Evolutionary conservation across 495 filamentous ascomycete genomes (phyloP), one percentile per base, ranked within the genome.

Genomic region (Physcia stellaris): DNA sequence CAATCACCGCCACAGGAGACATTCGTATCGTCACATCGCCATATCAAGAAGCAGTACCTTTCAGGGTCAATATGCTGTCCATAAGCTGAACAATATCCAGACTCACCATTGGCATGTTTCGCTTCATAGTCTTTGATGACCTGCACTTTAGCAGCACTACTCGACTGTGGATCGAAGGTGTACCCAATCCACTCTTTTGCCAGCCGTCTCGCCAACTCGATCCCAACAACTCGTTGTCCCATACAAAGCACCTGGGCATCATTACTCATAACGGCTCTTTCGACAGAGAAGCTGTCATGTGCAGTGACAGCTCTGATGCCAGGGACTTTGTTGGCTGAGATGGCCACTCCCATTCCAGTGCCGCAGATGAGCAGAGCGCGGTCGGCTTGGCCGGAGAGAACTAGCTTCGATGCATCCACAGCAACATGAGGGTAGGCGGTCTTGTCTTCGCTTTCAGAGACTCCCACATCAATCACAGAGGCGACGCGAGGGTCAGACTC

Each of bases 181-280:
- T 86, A 88, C 35, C 73, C 79, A 30, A 92, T 52, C 81, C 81
- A 92, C 64, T 88, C 83, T 49, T 70, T 74, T 11, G 77, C 83
- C 43, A 92, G 59, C 55, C 79, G 66, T 55, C 80, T 68, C 26
- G 84, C 84, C 22, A 92, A 57, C 52, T 92, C 84, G 22, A 86
- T 51, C 1, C 84, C 84, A 20, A 92, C 71, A 5, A 92, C 84
- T 26, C 84, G 65, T 65, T 92, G 80, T 2, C 84, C 84, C 69
- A 92, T 79, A 60, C 84, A 92, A 20, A 92, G 70, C 26, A 92
- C 83, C 58, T 92, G 84, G 18, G 81, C 82, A 59, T 92, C 77
- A 59, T 88, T 88, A 63, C 79, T 84, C 50, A 86, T 60, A 12
- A 88, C 73, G 11, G 79, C 77, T 32, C 83, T 64, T 68, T 92